A percentile compares a stretch with the other conserved stretches of the same genome.
Evolutionary conservation across 108 stramenopile genomes (phyloP).

Genomic region (Parietichytrium sp.): DNA sequence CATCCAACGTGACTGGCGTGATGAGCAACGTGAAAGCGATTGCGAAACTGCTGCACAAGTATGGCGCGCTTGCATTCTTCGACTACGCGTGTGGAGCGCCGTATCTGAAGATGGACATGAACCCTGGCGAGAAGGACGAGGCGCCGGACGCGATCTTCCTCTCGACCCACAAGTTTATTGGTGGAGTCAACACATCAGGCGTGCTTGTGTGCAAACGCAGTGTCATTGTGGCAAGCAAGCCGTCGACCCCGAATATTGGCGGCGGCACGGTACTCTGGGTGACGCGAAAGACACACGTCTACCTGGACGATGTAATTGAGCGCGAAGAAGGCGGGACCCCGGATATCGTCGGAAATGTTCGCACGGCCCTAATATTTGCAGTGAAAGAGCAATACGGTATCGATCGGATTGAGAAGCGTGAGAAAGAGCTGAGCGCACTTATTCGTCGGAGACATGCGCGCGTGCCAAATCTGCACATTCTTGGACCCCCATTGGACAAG

Average conservation of each 20-base stretch:
- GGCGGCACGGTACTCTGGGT: conserved; percentile 98
- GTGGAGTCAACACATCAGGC: conserved; percentile 76
- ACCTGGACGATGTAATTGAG: conserved; percentile 83
- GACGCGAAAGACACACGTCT: conserved; percentile 66
- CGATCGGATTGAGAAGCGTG: not conserved
- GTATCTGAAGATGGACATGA: conserved; percentile 82
- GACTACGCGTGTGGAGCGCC: conserved; percentile 95
- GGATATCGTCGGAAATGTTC: conserved; percentile 78
- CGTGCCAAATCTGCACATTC: not conserved
- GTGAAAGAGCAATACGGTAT: conserved; percentile 56
- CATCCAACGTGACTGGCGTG: conserved; percentile 85
- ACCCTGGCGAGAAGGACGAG: no score
- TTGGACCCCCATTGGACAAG: not conserved
- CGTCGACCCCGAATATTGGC: conserved; percentile 67
- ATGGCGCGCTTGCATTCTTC: conserved; percentile 82
- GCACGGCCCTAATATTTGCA: conserved; percentile 76
- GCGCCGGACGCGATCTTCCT: conserved; percentile 58
- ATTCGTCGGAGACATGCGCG: no score
- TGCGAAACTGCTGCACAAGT: conserved; percentile 69
- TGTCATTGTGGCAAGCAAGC: conserved; percentile 68
- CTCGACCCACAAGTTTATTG: conserved; percentile 65
- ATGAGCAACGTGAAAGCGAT: conserved; percentile 76
- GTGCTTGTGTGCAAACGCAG: conserved; percentile 79
- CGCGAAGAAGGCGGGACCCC: conserved; percentile 96
- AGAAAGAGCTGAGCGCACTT: not conserved